Percentiles rank a stretch among this genome's conserved stretches.
Conservation (phyloP, 2,329 filamentous ascomycete species). For the Blumeria hordei region DNA sequence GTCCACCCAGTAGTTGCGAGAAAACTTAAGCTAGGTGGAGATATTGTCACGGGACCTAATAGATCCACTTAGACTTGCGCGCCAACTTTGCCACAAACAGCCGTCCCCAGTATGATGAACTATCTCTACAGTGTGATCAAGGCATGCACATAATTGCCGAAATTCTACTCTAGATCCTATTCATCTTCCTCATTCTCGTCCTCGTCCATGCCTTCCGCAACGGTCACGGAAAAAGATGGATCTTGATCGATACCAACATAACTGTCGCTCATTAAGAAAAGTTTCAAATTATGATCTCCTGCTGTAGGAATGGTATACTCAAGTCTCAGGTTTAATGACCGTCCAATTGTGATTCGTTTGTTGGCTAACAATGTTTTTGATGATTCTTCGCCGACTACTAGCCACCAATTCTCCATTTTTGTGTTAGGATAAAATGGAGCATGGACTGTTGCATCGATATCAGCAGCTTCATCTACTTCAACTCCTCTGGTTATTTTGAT, state of each 20-base stretch:
- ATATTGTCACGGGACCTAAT: background rate
- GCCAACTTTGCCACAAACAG: background rate
- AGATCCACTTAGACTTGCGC: background rate
- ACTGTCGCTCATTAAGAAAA: constrained; percentile 91
- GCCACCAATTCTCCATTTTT: constrained; percentile 98
- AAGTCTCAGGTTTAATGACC: constrained; percentile 51
- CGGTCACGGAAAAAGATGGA: constrained; percentile 62
- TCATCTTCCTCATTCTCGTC: constrained; percentile 70
- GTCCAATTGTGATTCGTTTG: constrained; percentile 75
- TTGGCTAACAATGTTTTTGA: constrained; percentile 74
- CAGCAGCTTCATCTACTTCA: constrained; percentile 40
- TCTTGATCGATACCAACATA: constrained; percentile 96
- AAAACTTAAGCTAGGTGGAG: background rate
- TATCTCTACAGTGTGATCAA: too few species aligned
- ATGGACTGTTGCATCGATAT: constrained; percentile 65
- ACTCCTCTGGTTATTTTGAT: constrained; percentile 69
- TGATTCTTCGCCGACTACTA: constrained; percentile 82
- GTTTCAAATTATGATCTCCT: constrained; percentile 67
- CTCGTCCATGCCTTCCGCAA: constrained; percentile 84
- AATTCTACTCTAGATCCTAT: constrained; percentile 13
- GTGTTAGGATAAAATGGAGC: constrained; percentile 79
- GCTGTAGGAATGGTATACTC: constrained; percentile 73
- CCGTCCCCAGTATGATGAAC: too few species aligned
- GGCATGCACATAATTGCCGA: background rate
- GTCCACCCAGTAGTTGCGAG: background rate